Evolutionary conservation across 2,329 filamentous ascomycete genomes (phyloP).

Genomic region (Aureobasidium vineae): DNA sequence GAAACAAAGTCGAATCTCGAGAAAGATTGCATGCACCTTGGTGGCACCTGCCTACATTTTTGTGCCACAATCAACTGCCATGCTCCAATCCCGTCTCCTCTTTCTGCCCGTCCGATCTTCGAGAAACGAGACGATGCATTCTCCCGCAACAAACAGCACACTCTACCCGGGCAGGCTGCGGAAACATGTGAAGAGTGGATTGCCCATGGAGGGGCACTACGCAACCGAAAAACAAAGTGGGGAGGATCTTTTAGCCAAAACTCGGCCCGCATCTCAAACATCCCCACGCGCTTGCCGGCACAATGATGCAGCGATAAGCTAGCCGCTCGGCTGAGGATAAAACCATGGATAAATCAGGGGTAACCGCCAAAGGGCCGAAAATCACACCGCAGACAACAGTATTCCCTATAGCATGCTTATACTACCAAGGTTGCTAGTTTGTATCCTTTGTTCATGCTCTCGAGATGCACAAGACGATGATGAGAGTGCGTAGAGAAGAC

Average conservation of each 20-base stretch:
- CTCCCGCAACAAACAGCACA: background rate
- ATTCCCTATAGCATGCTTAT: background rate
- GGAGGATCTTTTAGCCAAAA: conserved; percentile 19
- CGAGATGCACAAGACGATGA: background rate
- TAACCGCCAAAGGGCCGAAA: background rate
- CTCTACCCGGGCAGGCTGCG: conserved; percentile 7
- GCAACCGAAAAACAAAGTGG: conserved; percentile 9
- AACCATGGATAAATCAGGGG: conserved; percentile 22
- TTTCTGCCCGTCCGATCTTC: background rate
- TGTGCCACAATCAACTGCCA: conserved; percentile 20
- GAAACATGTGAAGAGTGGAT: background rate
- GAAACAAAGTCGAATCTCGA: conserved; percentile 10
- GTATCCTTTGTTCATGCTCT: background rate
- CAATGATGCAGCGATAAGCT: conserved; percentile 9
- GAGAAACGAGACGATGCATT: background rate
- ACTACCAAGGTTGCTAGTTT: background rate
- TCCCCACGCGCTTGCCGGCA: conserved; percentile 1
- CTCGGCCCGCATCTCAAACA: conserved; percentile 13
- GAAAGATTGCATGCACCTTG: conserved; percentile 17
- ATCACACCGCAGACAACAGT: background rate
- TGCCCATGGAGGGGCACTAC: conserved; percentile 21
- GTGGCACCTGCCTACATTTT: conserved; percentile 24
- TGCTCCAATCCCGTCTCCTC: conserved; percentile 1
- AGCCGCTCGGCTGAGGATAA: conserved; percentile 10
- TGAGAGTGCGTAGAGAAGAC: background rate